phyloP scores from a whole-genome alignment of 2,329 filamentous ascomycete species.

The Fusarium cyanostomum region DNA sequence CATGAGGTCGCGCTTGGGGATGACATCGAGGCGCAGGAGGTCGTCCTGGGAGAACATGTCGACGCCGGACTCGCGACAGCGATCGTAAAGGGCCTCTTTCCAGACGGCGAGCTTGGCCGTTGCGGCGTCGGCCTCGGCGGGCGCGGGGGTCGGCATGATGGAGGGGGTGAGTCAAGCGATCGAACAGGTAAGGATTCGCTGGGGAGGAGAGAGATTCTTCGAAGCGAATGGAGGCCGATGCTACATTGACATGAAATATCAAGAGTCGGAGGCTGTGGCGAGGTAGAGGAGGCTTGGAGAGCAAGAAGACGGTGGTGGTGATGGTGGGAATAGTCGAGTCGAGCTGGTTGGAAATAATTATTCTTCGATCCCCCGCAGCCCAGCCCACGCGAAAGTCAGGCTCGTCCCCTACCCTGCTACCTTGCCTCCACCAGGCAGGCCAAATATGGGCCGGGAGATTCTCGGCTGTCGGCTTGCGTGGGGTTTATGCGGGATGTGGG shows the following conservation, averaged over 20 bases:
- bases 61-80: slow-evolving; percentile 60
- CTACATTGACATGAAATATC: slow-evolving; percentile 42
- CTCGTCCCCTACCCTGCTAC: slow-evolving; percentile 38
- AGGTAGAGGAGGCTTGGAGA: background rate
- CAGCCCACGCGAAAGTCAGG: slow-evolving; percentile 26
- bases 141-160: slow-evolving; percentile 44
- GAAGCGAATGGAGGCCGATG: slow-evolving; percentile 18
- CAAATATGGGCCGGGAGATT: slow-evolving; percentile 5
- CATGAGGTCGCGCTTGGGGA: slow-evolving; percentile 65
- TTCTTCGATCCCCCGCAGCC: slow-evolving; percentile 39
- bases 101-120: slow-evolving; percentile 59
- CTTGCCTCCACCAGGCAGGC: background rate
- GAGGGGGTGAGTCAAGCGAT: slow-evolving; percentile 33
- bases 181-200: background rate
- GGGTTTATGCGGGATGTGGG: slow-evolving; percentile 24
- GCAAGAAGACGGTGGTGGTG: slow-evolving; percentile 25
- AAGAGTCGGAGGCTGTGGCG: background rate
- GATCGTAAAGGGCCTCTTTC: slow-evolving; percentile 67
- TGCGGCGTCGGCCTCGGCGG: slow-evolving; percentile 46
- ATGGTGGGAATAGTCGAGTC: slow-evolving; percentile 9
- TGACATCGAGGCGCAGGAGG: slow-evolving; percentile 64
- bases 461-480: slow-evolving; percentile 5
- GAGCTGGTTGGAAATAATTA: slow-evolving; percentile 39
- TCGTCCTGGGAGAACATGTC: slow-evolving; percentile 68
- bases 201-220: background rate